Percentiles rank a stretch among this genome's conserved stretches.
Evolutionary conservation across 345 rosid genomes (phyloP).

Genomic region (Bruguiera gymnorhiza): DNA sequence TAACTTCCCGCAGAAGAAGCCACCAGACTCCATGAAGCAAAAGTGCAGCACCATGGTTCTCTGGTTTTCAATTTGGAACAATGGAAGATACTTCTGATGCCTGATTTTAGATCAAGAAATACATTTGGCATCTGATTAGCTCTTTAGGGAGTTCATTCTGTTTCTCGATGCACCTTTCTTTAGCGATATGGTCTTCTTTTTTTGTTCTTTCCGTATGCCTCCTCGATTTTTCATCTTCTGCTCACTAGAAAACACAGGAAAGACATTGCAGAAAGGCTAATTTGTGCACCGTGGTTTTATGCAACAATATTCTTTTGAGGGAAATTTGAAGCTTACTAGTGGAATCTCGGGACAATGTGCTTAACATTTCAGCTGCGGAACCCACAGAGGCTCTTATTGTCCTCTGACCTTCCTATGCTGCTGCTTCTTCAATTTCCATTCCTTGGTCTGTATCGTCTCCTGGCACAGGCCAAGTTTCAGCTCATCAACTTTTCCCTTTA

Average conservation of each 20-base stretch:
- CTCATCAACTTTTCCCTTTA: conserved; percentile 65
- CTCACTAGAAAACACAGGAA: conserved; percentile 9
- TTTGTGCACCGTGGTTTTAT: neutral
- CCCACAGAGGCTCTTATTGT: conserved; percentile 55
- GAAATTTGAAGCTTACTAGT: conserved; percentile 33
- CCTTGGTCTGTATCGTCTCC: conserved; percentile 51
- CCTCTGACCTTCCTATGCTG: conserved; percentile 27
- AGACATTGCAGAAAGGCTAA: neutral
- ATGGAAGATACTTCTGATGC: conserved; percentile 36
- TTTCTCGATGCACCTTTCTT: conserved; percentile 37
- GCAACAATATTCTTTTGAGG: neutral
- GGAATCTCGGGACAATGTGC: conserved; percentile 41
- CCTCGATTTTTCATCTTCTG: conserved; percentile 49
- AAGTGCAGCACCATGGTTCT: too few species aligned
- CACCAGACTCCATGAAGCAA: too few species aligned
- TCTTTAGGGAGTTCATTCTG: conserved; percentile 78
- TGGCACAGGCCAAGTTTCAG: conserved; percentile 54
- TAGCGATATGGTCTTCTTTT: conserved; percentile 27
- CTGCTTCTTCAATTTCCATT: conserved; percentile 39
- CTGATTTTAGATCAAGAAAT: conserved; percentile 57
- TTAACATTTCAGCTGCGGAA: conserved; percentile 49
- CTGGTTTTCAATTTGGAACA: conserved; percentile 25
- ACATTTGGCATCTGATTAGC: conserved; percentile 61
- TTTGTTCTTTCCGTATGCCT: conserved; percentile 38
- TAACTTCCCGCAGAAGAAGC: too few species aligned